A percentile compares a stretch with the other conserved stretches of the same genome.
phyloP scores from a whole-genome alignment of 1,139 yeast genomes.

The Suhomyces yuchorum region DNA sequence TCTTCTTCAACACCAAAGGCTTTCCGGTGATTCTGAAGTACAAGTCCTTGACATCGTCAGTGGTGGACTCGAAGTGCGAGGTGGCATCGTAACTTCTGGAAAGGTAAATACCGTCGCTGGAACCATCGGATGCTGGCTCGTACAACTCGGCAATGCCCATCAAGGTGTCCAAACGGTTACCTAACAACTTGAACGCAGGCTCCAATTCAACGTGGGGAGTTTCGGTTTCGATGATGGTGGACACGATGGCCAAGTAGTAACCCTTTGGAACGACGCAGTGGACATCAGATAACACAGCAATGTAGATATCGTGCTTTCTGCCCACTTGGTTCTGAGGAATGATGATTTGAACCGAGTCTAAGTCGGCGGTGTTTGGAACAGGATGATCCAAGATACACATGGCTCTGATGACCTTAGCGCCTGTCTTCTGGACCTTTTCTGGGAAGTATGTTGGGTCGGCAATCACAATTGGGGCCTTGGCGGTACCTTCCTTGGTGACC shows the following conservation, averaged over 20 bases:
- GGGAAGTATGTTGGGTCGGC: conserved; percentile 99
- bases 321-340: conserved; percentile 96
- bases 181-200: conserved; percentile 91
- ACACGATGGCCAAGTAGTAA: conserved; percentile 87
- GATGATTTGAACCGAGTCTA: conserved; percentile 90
- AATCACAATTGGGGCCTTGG: conserved; percentile 90
- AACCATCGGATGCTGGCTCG: conserved; percentile 85
- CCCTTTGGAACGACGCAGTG: conserved; percentile 93
- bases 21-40: conserved; percentile 88
- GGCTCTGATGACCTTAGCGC: conserved; percentile 88
- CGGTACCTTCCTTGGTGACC: conserved; percentile 86
- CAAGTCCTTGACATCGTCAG: conserved; percentile 94
- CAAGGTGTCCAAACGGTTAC: conserved; percentile 77
- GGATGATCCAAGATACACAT: conserved; percentile 93
- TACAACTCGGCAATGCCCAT: conserved; percentile 94
- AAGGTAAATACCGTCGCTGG: conserved; percentile 73
- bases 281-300: conserved; percentile 85
- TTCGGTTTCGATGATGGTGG: conserved; percentile 93
- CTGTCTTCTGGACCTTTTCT: conserved; percentile 80
- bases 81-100: conserved; percentile 92
- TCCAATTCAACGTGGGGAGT: conserved; percentile 91
- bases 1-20: conserved; percentile 82
- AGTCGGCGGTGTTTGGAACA: conserved; percentile 75
- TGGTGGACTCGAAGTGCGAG: conserved; percentile 93
- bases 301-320: conserved; percentile 91